Percentiles rank a stretch among this genome's conserved stretches.
Conservation (phyloP, 371 early-diverging fungal genomes). For the Encephalitozoon romaleae region DNA sequence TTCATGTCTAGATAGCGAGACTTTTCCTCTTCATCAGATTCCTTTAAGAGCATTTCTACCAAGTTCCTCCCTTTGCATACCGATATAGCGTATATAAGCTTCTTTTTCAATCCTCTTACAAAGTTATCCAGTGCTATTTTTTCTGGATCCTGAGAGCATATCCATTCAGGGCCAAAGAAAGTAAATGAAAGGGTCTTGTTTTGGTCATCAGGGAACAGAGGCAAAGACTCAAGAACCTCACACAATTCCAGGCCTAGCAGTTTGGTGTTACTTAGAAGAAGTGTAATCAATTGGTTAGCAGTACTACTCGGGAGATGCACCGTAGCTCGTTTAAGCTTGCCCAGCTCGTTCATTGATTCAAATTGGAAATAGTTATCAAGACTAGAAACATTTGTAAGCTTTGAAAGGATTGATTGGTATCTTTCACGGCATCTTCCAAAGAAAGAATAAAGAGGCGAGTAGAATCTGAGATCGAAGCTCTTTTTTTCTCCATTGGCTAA, state of each 20-base stretch:
- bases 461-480: background rate
- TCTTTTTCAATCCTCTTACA: conserved; percentile 25
- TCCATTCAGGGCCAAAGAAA: conserved; percentile 34
- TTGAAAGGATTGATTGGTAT: conserved; percentile 5
- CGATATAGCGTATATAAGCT: conserved; percentile 28
- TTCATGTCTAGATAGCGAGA: background rate
- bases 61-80: conserved; percentile 32
- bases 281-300: conserved; percentile 73
- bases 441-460: background rate
- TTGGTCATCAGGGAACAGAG: background rate
- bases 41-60: conserved; percentile 7
- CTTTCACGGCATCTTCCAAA: conserved; percentile 65
- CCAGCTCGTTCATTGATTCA: conserved; percentile 73
- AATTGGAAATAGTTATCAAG: conserved; percentile 78
- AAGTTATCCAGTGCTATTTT: conserved; percentile 34
- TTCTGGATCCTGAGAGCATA: conserved; percentile 13
- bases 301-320: conserved; percentile 77
- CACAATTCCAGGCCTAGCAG: background rate
- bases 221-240: background rate
- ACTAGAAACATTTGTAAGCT: conserved; percentile 70
- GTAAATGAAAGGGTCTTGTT: conserved; percentile 4
- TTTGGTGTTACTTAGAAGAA: conserved; percentile 65
- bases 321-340: conserved; percentile 70
- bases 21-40: conserved; percentile 20
- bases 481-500: conserved; percentile 63